phyloP scores from a whole-genome alignment of 768 basidiomycete genomes.

The Gyrodon lividus region DNA sequence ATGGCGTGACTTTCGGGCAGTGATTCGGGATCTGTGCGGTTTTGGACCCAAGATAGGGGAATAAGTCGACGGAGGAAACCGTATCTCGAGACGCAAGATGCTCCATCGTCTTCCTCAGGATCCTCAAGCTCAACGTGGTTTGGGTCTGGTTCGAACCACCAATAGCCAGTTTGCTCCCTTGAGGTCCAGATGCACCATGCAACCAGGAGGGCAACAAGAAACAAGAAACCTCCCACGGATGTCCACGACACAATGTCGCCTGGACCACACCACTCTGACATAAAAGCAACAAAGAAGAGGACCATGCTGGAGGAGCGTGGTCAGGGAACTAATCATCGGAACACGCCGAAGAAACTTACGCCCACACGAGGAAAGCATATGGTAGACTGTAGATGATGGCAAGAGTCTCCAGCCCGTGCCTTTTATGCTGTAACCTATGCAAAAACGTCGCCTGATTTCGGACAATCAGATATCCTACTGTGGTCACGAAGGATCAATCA shows the following conservation, averaged over 20 bases:
- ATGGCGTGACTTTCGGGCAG: neutral
- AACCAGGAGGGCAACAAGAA: conserved; percentile 33
- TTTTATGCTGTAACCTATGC: conserved; percentile 20
- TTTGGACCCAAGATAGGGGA: neutral
- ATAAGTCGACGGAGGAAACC: neutral
- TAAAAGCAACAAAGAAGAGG: conserved; percentile 28
- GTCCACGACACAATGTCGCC: conserved; percentile 10
- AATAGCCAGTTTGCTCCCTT: conserved; percentile 12
- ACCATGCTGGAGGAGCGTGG: conserved; percentile 19
- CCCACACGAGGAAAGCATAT: conserved; percentile 58
- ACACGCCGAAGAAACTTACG: conserved; percentile 37
- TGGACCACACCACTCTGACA: conserved; percentile 23
- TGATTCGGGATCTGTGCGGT: neutral
- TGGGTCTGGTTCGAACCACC: conserved; percentile 30
- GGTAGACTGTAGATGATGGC: conserved; percentile 56
- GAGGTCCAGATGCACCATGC: conserved; percentile 43
- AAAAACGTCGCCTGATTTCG: conserved; percentile 9
- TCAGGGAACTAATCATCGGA: neutral
- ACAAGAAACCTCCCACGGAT: conserved; percentile 32
- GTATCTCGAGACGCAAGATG: neutral
- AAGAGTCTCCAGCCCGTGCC: conserved; percentile 47
- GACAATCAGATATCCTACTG: neutral
- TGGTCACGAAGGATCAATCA: neutral
- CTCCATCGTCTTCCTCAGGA: neutral
- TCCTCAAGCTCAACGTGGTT: neutral